Base-by-base conservation (phyloP, 2,329 filamentous ascomycete species). In the Setomelanomma holmii region DNA sequence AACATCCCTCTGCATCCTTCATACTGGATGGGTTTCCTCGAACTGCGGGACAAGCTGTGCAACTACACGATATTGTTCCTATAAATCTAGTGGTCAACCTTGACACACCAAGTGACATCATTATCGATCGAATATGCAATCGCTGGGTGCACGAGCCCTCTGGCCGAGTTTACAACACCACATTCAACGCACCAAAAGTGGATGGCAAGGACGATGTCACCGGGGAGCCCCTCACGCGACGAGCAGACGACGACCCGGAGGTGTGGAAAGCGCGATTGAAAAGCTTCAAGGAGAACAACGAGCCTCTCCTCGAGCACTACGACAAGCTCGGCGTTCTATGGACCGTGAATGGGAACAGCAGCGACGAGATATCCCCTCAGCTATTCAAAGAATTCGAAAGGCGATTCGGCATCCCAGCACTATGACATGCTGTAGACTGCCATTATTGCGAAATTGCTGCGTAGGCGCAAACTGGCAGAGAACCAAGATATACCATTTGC, bases 11-110 rank as follows among this genome's bases (percentile, higher is more conserved):
- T 1, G 91, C 92, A 7, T 96, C 92, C 1, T 98, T 97, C 75
- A 89, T 99, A 59, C 88, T 99, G 46, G 95, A 99, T 73, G 95
- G 95, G 14, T 99, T 98, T 76, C 95, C 95, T 2, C 89, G 95
- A 60, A 99, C 91, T 5, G 89, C 90, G 1, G 72, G 80, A 3
- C 95, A 99, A 76, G 95, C 93, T 22, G 75, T 78, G 36, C 87
- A 87, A 51, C 84, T 98, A 41, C 92, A 96, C 71, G 78, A 80
- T 40, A 82, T 97, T 27, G 85, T 98, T 24, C 92, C 93, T n/a
- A 93, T 99, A 73, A 99, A 99, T 76, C 84, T 97, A 55, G 95
- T 92, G 42, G 88, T 97, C 53, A 91, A 90, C 49, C 82, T 98
- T 63, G 84, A 89, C 69, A 98, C 93, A 0, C 95, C 95, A 0